phyloP scores from a whole-genome alignment of 2,329 filamentous ascomycete species.

The Didymella glomerata region DNA sequence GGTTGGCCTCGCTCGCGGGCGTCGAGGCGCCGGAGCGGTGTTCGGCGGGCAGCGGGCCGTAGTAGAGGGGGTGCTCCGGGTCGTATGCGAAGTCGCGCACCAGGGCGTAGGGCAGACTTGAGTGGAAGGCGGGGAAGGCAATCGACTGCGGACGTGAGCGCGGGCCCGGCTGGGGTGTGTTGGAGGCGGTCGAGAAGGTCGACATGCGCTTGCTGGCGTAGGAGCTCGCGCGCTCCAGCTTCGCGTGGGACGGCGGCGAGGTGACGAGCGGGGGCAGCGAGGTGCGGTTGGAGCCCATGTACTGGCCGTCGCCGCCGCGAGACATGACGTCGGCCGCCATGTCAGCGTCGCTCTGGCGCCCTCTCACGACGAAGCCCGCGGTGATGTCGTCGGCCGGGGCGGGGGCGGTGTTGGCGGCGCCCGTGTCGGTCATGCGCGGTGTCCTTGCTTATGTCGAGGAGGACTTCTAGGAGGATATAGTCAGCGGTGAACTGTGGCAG shows the following conservation, averaged over 20 bases:
- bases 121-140: slow-evolving; percentile 83
- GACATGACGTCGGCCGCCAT: slow-evolving; percentile 53
- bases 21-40: slow-evolving; percentile 84
- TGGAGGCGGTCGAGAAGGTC: slow-evolving; percentile 79
- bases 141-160: slow-evolving; percentile 83
- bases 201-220: slow-evolving; percentile 83
- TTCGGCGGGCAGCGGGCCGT: slow-evolving; percentile 81
- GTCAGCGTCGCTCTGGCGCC: slow-evolving; percentile 18
- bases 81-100: slow-evolving; percentile 97
- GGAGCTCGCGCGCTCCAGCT: slow-evolving; percentile 70
- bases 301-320: slow-evolving; percentile 44
- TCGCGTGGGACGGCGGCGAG: slow-evolving; percentile 59
- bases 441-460: no score
- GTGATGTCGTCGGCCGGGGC: neutral
- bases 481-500: neutral
- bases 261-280: slow-evolving; percentile 61
- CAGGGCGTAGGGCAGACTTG: slow-evolving; percentile 84
- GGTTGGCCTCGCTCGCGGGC: slow-evolving; percentile 76
- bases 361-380: neutral
- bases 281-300: slow-evolving; percentile 50
- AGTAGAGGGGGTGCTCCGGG: slow-evolving; percentile 83
- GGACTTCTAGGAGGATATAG: slow-evolving; percentile 16
- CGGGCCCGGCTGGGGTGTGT: slow-evolving; percentile 50
- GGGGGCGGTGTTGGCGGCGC: slow-evolving; percentile 5
- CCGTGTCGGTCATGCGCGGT: slow-evolving; percentile 48